Evolutionary conservation across 176 grass and related monocot genomes (phyloP), one percentile per base, ranked within the genome.

Genomic region (Triticum timopheevii): DNA sequence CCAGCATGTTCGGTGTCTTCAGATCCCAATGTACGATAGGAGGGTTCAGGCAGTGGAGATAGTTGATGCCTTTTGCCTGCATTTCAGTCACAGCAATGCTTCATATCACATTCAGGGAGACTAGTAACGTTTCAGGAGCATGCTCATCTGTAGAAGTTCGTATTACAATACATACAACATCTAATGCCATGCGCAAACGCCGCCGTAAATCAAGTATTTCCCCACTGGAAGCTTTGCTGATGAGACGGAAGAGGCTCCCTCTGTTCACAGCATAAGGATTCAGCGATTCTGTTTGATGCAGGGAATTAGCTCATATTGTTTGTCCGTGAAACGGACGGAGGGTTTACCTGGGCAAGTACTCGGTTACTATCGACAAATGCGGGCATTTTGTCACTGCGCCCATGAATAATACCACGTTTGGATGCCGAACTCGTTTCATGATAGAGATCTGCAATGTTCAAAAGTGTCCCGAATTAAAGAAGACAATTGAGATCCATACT

Each of bases 21-120:
- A 98, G 84, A 88, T 98, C 96, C 96, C 96, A 98, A 82, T 98
- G 96, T 16, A 98, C 96, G 69, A 98, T 95, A 12, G 96, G 96
- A 83, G 96, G 96, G 69, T 98, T 98, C 44, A 98, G 90, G 73
- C 91, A 98, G 45, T 98, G 96, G 38, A 98, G 96, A 92, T 98
- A 98, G 86, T 92, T 98, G 77, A 98, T 91, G 38, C 96, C 92
- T 91, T 94, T 98, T 4, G 96, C 96, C 96, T 98, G 90, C 36
- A 94, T 86, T 74, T 10, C 31, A 71, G 67, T 68, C 22, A 77
- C 76, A 86, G 19, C 59, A 80, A 77, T 10, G 7, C 13, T 61
- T 80, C 33, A 42, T 47, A 78, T 35, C 23, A 4, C 45, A 79
- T 80, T 80, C 24, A 71, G 76, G 40, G 27, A 63, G 11, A 62